These are phyloP conservation scores for Camellia lanceoleosa DNA, from an alignment of 148 eudicot genomes.

Conservation along the genomic window DNA sequence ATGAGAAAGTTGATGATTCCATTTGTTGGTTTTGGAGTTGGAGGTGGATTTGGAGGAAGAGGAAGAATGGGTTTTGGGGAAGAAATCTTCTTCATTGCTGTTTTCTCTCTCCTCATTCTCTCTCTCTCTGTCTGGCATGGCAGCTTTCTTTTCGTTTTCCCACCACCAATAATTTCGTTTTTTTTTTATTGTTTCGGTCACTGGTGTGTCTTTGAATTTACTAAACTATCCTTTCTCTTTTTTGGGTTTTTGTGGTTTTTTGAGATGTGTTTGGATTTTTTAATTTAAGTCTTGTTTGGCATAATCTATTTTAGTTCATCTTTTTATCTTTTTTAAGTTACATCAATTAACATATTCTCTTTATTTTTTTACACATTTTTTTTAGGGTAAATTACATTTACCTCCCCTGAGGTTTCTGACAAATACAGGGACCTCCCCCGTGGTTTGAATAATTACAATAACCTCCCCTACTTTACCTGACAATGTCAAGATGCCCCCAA, in stretches of 20 bases:
- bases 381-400: too few relatives aligned
- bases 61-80: conserved; percentile 17
- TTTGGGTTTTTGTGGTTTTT: too few relatives aligned
- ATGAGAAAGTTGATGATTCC: conserved; percentile 21
- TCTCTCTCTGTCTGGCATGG: conserved; percentile 14
- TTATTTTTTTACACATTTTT: too few relatives aligned
- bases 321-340: too few relatives aligned
- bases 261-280: not conserved
- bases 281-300: too few relatives aligned
- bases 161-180: conserved; percentile 25
- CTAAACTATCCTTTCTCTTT: not conserved
- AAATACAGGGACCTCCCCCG: too few relatives aligned
- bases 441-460: too few relatives aligned
- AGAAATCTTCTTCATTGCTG: conserved; percentile 26
- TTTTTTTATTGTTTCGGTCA: conserved; percentile 2
- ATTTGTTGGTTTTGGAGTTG: conserved; percentile 20
- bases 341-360: too few relatives aligned
- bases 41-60: not conserved
- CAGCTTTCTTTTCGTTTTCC: conserved; percentile 52
- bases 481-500: too few relatives aligned
- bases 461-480: too few relatives aligned
- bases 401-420: too few relatives aligned
- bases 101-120: conserved; percentile 12
- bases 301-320: too few relatives aligned
- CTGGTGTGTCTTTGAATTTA: not conserved